Evolutionary conservation across 108 stramenopile genomes (phyloP), one percentile per base, ranked within the genome.

Genomic region (Pseudonitzschia delicatissima): DNA sequence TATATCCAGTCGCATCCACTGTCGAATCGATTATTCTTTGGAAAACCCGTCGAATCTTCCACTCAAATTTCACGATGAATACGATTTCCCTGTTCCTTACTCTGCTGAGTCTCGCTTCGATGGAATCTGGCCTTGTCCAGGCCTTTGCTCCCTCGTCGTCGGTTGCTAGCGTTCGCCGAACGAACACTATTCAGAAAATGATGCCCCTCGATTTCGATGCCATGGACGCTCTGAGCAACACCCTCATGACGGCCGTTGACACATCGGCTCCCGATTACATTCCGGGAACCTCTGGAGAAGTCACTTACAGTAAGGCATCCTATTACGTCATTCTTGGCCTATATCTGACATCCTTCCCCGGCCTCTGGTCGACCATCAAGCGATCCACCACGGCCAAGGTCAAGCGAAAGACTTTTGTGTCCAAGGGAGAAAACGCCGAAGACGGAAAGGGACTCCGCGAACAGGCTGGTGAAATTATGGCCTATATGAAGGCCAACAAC

Each of bases 401-500:
- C 26, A 95, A 94, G 79, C 72, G 84, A 61, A 96, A 88, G 74
- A 92, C 85, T 35, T 96, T 81, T 78, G 84, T 92, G 27, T 49
- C 27, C 42, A 55, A 71, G 6, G 87, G 87, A 21, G 81, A 84
- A 63, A 76, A 70, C 0, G 72, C 52, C 2, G 6, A n/a, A 3
- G 59, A 76, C 8, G 64, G 68, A 29, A 86, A 85, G 64, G 65
- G 77, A 31, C 64, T 88, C 47, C 68, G 91, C n/a, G 83, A 88
- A 58, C 87, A 92, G 64, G 92, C 95, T 45, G 92, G 91, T 57
- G 95, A 96, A 71, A 92, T 96, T 52, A 96, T 96, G 95, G 95
- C 95, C n/a, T 95, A 96, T 77, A 92, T 96, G 87, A 93, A 92
- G 68, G 91, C 96, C 25, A 95, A 96, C 72, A 97, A 96, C 72